Evolutionary conservation across 2,329 filamentous ascomycete genomes (phyloP).

Genomic region (Colletotrichum chrysophilum): DNA sequence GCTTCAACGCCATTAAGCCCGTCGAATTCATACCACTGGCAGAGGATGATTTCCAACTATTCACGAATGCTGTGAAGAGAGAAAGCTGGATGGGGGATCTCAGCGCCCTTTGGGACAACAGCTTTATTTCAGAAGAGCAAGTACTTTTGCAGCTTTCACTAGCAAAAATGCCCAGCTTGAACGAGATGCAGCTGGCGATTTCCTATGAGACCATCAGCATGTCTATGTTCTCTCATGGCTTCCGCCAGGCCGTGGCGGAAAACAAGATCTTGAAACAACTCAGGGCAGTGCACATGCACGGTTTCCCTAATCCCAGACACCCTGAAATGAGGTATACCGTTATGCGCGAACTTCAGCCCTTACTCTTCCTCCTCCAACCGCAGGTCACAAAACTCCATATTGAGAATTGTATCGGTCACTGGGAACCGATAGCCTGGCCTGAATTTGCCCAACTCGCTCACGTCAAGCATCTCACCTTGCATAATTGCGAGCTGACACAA

Average conservation of each 20-base stretch:
- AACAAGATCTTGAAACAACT: background rate
- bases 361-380: background rate
- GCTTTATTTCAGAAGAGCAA: background rate
- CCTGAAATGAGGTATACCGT: rapidly evolving
- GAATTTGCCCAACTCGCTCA: background rate
- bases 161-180: background rate
- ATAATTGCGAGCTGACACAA: background rate
- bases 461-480: background rate
- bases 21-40: no score
- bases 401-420: background rate
- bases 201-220: no score
- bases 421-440: no score
- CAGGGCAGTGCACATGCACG: background rate
- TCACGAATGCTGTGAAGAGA: background rate
- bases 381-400: background rate
- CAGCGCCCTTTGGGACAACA: no score
- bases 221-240: background rate
- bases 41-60: background rate
- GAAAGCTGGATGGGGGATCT: no score
- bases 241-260: background rate
- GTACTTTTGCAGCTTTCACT: background rate
- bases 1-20: no score
- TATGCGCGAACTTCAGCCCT: background rate
- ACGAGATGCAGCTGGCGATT: background rate
- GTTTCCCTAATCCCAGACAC: background rate